These are phyloP conservation scores for Fraxinus velutina DNA, from an alignment of 305 asterid genomes.

Conservation along the genomic window DNA sequence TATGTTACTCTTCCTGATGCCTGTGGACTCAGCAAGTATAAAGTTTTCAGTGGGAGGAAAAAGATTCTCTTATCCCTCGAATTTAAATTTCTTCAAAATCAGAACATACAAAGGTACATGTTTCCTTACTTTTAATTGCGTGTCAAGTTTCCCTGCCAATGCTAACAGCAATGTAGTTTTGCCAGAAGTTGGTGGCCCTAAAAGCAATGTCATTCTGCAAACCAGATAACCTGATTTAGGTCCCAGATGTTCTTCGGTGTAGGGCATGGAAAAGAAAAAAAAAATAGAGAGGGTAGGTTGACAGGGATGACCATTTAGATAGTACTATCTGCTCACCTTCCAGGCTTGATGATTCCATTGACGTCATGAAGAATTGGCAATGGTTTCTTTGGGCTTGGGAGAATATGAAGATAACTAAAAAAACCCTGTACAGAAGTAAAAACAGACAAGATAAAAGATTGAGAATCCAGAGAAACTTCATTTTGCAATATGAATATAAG, in stretches of 20 bases:
- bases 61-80: neutral
- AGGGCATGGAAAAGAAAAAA: neutral
- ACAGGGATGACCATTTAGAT: neutral
- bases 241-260: neutral
- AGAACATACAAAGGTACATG: neutral
- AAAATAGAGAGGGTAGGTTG: neutral
- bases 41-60: neutral
- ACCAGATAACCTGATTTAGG: slow-evolving; percentile 7
- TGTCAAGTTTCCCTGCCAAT: slow-evolving; percentile 81
- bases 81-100: neutral
- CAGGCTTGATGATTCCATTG: slow-evolving; percentile 91
- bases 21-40: slow-evolving; percentile 28
- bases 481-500: neutral
- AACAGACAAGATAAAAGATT: slow-evolving; percentile 1
- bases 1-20: slow-evolving; percentile 72
- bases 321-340: slow-evolving; percentile 53
- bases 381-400: slow-evolving; percentile 67
- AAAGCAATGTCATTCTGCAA: slow-evolving; percentile 76
- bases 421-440: slow-evolving; percentile 42
- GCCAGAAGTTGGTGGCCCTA: slow-evolving; percentile 95
- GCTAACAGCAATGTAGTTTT: slow-evolving; percentile 82
- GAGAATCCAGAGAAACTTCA: neutral
- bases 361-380: slow-evolving; percentile 75
- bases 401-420: slow-evolving; percentile 57
- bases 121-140: slow-evolving; percentile 51